Evolutionary conservation across 495 filamentous ascomycete genomes (phyloP).

Genomic region (Saxophila tyrrhenica): DNA sequence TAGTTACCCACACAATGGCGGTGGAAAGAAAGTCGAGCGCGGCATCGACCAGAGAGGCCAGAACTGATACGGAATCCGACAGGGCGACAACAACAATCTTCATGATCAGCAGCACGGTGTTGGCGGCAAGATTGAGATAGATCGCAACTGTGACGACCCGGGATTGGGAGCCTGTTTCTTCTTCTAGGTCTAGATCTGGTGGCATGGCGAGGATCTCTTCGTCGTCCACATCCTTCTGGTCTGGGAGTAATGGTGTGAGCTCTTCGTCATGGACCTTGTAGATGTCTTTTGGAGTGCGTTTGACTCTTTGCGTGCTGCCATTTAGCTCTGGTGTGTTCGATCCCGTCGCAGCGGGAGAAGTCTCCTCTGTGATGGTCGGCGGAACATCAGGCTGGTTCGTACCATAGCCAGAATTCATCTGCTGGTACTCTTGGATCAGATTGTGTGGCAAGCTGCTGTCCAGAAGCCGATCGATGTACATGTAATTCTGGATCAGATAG

Average conservation of each 20-base stretch:
- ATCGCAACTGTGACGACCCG: slow-evolving; percentile 68
- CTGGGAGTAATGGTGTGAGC: slow-evolving; percentile 48
- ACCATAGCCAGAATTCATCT: slow-evolving; percentile 32
- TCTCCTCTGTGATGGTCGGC: slow-evolving; percentile 18
- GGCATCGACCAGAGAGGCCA: slow-evolving; percentile 82
- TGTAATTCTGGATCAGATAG: slow-evolving; percentile 69
- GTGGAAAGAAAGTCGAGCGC: slow-evolving; percentile 80
- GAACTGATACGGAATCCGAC: slow-evolving; percentile 74
- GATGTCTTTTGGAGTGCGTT: slow-evolving; percentile 68
- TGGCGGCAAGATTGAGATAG: slow-evolving; percentile 77
- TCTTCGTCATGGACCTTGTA: slow-evolving; percentile 53
- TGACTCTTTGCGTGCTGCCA: slow-evolving; percentile 38
- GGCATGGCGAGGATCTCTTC: slow-evolving; percentile 15
- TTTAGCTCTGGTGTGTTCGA: slow-evolving; percentile 3
- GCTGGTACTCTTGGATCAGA: slow-evolving; percentile 72
- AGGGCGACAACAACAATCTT: slow-evolving; percentile 71
- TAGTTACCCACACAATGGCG: slow-evolving; percentile 75
- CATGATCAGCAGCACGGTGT: slow-evolving; percentile 60
- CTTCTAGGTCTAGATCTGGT: background rate
- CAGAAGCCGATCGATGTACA: slow-evolving; percentile 82
- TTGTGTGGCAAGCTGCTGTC: slow-evolving; percentile 80
- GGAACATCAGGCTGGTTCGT: slow-evolving; percentile 9
- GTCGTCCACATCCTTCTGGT: slow-evolving; percentile 29
- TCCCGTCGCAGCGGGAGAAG: background rate
- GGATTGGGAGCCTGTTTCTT: slow-evolving; percentile 49